A percentile compares a stretch with the other conserved stretches of the same genome.
Evolutionary conservation across 371 early-diverging fungal genomes (phyloP).

Genomic region (Circinella minor): DNA sequence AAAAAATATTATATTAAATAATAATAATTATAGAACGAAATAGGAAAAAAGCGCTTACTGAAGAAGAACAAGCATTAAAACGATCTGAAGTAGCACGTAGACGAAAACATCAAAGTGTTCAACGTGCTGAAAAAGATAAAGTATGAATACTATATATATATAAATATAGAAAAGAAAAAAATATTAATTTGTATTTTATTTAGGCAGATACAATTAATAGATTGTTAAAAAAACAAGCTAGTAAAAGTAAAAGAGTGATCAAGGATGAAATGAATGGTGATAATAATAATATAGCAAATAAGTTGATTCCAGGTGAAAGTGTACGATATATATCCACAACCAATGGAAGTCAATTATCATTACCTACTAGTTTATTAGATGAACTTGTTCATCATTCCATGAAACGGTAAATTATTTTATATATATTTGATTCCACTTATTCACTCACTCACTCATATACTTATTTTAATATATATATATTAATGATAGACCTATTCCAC

Average conservation of each 20-base stretch:
- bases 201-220: constrained; percentile 74
- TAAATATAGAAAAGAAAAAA: too few relatives aligned
- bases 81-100: constrained; percentile 77
- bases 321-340: constrained; percentile 21
- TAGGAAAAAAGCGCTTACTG: constrained; percentile 67
- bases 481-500: not conserved
- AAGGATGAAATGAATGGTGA: constrained; percentile 49
- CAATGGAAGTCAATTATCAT: constrained; percentile 11
- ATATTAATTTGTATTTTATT: not conserved
- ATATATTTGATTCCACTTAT: too few relatives aligned
- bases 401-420: not conserved
- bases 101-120: constrained; percentile 77
- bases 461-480: too few relatives aligned
- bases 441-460: not conserved
- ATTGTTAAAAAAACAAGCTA: constrained; percentile 75
- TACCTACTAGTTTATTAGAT: not conserved
- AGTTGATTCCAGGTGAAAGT: constrained; percentile 14
- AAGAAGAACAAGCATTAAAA: constrained; percentile 71
- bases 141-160: constrained; percentile 19
- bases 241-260: constrained; percentile 64
- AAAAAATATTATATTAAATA: too few relatives aligned
- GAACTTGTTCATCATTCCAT: not conserved
- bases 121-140: constrained; percentile 78
- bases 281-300: constrained; percentile 8
- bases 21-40: constrained; percentile 2